Percentiles rank a stretch among this genome's conserved stretches.
phyloP scores from a whole-genome alignment of 306 rosid genomes.

The Calophaca sinica region DNA sequence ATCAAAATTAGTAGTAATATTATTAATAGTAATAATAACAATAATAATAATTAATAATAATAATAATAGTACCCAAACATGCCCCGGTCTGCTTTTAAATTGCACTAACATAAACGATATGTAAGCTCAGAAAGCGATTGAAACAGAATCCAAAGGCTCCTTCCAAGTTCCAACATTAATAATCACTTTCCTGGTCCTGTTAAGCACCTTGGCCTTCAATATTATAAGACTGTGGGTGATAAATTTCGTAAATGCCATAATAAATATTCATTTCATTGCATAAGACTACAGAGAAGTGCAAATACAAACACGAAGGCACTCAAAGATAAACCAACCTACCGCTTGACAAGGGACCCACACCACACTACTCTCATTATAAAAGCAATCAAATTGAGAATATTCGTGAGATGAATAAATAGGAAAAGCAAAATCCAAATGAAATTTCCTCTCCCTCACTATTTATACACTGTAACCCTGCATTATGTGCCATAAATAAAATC shows the following conservation, averaged over 20 bases:
- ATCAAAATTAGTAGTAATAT: too few relatives aligned
- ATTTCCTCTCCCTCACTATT: slow-evolving; percentile 31
- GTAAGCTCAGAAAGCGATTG: slow-evolving; percentile 42
- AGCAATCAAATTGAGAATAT: slow-evolving; percentile 54
- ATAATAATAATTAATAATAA: too few relatives aligned
- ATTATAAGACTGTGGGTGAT: too few relatives aligned
- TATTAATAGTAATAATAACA: too few relatives aligned
- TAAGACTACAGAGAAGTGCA: slow-evolving; percentile 4
- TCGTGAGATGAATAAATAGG: slow-evolving; percentile 40
- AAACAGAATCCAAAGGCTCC: slow-evolving; percentile 40
- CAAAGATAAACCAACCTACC: slow-evolving; percentile 72
- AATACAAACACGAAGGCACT: slow-evolving; percentile 60
- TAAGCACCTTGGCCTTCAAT: slow-evolving; percentile 1
- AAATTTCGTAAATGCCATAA: too few relatives aligned
- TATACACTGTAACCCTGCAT: background rate
- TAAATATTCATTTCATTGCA: too few relatives aligned
- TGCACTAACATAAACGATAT: slow-evolving; percentile 37
- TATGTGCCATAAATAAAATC: slow-evolving; percentile 34
- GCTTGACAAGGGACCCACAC: slow-evolving; percentile 63
- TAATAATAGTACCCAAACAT: too few relatives aligned
- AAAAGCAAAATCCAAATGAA: slow-evolving; percentile 58
- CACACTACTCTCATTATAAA: slow-evolving; percentile 22
- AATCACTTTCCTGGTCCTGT: slow-evolving; percentile 25
- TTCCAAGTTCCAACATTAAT: slow-evolving; percentile 26
- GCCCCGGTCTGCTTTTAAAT: background rate